phyloP scores from a whole-genome alignment of 2,329 filamentous ascomycete genomes.

The Claviceps maximensis region DNA sequence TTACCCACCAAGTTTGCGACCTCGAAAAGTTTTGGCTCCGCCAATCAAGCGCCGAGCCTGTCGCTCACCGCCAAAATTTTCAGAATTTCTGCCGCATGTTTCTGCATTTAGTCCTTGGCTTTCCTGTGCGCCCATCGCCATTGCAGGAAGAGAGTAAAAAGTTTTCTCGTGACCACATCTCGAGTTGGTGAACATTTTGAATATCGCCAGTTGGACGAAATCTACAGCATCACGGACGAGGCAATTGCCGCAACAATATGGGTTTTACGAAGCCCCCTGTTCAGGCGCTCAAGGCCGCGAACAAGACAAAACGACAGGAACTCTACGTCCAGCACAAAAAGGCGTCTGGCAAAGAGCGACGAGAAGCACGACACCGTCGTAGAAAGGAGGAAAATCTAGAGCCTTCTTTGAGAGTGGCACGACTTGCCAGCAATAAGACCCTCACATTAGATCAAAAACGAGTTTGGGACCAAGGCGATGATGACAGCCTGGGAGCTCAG shows the following conservation, averaged over 20 bases:
- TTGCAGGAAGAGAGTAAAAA: slow-evolving; percentile 1
- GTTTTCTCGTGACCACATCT: slow-evolving; percentile 2
- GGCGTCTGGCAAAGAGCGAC: slow-evolving; percentile 56
- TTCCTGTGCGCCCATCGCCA: slow-evolving; percentile 4
- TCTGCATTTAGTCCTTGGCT: neutral
- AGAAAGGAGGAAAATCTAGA: slow-evolving; percentile 80
- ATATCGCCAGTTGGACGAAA: neutral
- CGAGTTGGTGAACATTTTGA: neutral
- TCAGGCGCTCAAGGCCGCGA: slow-evolving; percentile 39
- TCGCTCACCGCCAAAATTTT: slow-evolving; percentile 27
- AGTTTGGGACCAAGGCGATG: slow-evolving; percentile 70
- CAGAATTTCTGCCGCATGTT: slow-evolving; percentile 19
- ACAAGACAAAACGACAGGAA: slow-evolving; percentile 68
- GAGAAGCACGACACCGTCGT: slow-evolving; percentile 62
- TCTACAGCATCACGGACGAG: neutral
- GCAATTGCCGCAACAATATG: slow-evolving; percentile 12
- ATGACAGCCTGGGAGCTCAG: slow-evolving; percentile 40
- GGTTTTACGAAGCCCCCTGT: slow-evolving; percentile 21
- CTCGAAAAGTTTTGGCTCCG: slow-evolving; percentile 4
- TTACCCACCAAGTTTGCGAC: neutral
- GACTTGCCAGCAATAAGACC: slow-evolving; percentile 67
- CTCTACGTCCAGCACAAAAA: slow-evolving; percentile 74
- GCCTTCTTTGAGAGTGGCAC: slow-evolving; percentile 58
- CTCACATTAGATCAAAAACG: slow-evolving; percentile 76
- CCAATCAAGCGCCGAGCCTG: slow-evolving; percentile 11